These are phyloP conservation scores for Aspergillus steynii DNA, from an alignment of 495 filamentous ascomycete genomes.

Conservation along the genomic window DNA sequence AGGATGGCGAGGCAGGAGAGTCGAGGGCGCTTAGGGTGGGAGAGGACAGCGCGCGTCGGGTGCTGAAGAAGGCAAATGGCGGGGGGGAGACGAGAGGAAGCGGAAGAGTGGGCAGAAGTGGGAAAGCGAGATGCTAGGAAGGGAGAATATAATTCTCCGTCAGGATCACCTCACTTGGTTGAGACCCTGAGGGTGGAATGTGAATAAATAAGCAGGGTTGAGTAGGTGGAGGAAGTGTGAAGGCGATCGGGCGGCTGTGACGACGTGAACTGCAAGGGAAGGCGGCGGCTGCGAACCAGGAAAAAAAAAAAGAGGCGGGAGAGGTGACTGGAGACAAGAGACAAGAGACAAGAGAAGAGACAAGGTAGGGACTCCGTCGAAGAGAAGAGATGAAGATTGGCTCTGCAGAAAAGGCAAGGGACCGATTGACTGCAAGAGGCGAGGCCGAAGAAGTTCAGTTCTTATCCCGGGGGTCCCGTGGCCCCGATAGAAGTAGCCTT, in stretches of 20 bases:
- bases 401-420: no score
- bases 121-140: not conserved
- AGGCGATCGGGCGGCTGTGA: constrained; percentile 8
- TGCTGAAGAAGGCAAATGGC: constrained; percentile 12
- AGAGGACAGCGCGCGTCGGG: constrained; percentile 20
- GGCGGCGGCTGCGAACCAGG: constrained; percentile 2
- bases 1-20: not conserved
- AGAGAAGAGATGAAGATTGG: no score
- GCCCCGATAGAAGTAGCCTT: no score
- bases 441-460: no score
- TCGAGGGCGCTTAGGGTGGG: constrained; percentile 13
- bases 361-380: no score
- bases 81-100: not conserved
- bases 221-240: not conserved
- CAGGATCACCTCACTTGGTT: not conserved
- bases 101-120: not conserved
- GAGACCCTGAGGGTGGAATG: not conserved
- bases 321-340: not conserved
- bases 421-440: no score
- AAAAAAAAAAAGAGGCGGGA: not conserved
- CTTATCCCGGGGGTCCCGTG: no score
- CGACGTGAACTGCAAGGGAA: constrained; percentile 3
- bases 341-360: not conserved
- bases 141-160: not conserved
- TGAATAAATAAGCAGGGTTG: not conserved